phyloP scores from a whole-genome alignment of 192 early-diverging fungal species.

The Geosiphon pyriformis region DNA sequence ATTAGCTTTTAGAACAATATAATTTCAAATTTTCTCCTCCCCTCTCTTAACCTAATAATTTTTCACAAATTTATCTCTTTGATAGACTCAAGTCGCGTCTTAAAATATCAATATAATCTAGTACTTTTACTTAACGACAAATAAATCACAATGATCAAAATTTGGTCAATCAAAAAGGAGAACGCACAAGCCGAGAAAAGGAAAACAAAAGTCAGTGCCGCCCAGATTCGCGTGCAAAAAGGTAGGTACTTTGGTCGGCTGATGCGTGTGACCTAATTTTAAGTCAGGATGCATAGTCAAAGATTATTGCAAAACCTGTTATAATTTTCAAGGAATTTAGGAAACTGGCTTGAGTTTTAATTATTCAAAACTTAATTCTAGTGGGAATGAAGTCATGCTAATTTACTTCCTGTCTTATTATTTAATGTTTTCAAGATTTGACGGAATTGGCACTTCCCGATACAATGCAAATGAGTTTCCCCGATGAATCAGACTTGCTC shows the following conservation, averaged over 20 bases:
- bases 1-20: too few species aligned
- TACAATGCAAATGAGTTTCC: constrained; percentile 72
- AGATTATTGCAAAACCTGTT: too few species aligned
- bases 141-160: constrained; percentile 66
- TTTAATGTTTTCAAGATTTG: constrained; percentile 54
- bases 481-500: constrained; percentile 72
- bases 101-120: too few species aligned
- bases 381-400: neutral
- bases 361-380: neutral
- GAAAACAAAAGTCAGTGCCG: constrained; percentile 78
- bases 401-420: neutral
- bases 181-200: constrained; percentile 65
- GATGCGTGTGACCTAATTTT: neutral
- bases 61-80: too few species aligned
- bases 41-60: too few species aligned
- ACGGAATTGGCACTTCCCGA: constrained; percentile 72
- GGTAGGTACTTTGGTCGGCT: constrained; percentile 39
- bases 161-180: constrained; percentile 84
- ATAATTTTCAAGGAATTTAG: too few species aligned
- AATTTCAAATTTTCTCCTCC: too few species aligned
- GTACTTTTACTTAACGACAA: too few species aligned
- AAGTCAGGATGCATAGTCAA: too few species aligned
- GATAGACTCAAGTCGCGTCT: too few species aligned
- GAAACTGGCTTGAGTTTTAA: too few species aligned
- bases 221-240: constrained; percentile 91